These are phyloP conservation scores for Aspergillus sp. DNA, from an alignment of 2,329 filamentous ascomycete genomes.

Conservation along the genomic window DNA sequence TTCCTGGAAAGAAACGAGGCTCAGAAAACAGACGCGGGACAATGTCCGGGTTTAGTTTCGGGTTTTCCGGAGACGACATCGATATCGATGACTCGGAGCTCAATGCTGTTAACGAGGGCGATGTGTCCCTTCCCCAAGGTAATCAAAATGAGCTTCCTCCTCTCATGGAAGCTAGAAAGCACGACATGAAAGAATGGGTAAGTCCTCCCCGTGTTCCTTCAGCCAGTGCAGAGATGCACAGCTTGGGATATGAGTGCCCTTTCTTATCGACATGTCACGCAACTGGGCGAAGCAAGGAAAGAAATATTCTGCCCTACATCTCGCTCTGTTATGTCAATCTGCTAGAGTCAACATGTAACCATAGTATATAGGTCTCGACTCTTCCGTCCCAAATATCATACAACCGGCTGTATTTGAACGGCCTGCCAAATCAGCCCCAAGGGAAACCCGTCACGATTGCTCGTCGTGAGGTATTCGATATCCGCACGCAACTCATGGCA, in stretches of 20 bases:
- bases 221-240: not conserved
- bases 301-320: not conserved
- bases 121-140: slow-evolving; percentile 8
- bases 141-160: slow-evolving; percentile 25
- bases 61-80: slow-evolving; percentile 60
- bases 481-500: slow-evolving; percentile 63
- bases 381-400: slow-evolving; percentile 62
- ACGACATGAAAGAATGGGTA: slow-evolving; percentile 51
- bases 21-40: not conserved
- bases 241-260: not conserved
- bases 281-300: not conserved
- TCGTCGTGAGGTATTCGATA: slow-evolving; percentile 62
- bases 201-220: slow-evolving; percentile 26
- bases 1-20: too few species aligned
- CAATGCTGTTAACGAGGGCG: slow-evolving; percentile 13
- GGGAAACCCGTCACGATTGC: slow-evolving; percentile 40
- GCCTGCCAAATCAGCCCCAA: slow-evolving; percentile 8
- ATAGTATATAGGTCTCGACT: slow-evolving; percentile 49
- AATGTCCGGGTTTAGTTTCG: slow-evolving; percentile 53
- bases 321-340: not conserved
- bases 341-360: slow-evolving; percentile 9
- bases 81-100: slow-evolving; percentile 45
- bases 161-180: slow-evolving; percentile 38
- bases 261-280: not conserved
- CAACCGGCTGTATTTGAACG: slow-evolving; percentile 50